phyloP scores from a whole-genome alignment of 176 grass and related monocot genomes.

The Olyra latifolia region DNA sequence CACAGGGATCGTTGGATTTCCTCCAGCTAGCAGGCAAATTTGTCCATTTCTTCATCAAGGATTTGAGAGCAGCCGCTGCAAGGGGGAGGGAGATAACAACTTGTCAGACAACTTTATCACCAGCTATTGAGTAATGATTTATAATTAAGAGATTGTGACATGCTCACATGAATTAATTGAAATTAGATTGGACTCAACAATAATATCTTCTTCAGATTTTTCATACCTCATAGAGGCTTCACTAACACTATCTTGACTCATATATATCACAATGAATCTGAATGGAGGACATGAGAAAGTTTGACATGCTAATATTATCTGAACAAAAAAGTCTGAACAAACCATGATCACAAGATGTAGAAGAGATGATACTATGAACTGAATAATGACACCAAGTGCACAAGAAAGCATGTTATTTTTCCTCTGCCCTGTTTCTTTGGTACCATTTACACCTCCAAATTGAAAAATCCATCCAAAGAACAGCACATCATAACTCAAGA shows the following conservation, averaged over 20 bases:
- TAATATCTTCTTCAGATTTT: not conserved
- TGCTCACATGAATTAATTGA: not conserved
- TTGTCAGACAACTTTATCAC: not conserved
- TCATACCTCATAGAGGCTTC: not conserved
- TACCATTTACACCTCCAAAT: not conserved
- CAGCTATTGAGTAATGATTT: not conserved
- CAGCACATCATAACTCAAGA: not conserved
- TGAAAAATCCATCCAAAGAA: not conserved
- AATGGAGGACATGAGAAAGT: not conserved
- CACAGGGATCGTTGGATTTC: constrained; percentile 61
- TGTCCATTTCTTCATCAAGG: constrained; percentile 57
- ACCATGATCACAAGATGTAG: not conserved
- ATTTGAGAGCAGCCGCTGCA: constrained; percentile 54
- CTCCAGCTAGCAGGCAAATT: constrained; percentile 63
- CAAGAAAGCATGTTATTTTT: not conserved
- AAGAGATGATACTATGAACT: not conserved
- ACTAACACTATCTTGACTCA: not conserved
- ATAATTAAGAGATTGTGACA: not conserved
- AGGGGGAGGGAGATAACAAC: not conserved
- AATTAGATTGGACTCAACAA: not conserved
- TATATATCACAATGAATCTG: not conserved
- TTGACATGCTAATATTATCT: not conserved
- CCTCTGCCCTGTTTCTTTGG: not conserved
- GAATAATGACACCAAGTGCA: not conserved
- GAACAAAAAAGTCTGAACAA: not conserved